Conservation (phyloP, 352 stramenopile genomes). For the Phytophthora cactorum region DNA sequence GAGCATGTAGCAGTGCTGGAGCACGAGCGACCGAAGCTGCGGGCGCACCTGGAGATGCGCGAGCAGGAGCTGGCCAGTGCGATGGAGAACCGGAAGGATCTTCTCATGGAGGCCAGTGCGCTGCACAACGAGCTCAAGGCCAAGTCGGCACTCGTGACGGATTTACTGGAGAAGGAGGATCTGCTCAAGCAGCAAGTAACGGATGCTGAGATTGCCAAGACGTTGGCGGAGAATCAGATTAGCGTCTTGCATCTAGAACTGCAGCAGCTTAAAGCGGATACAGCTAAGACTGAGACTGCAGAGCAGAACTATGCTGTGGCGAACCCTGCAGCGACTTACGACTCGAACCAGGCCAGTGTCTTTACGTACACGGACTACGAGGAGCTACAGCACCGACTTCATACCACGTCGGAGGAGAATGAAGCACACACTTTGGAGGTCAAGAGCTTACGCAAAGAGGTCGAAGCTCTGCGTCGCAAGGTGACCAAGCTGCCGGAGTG, state of each 20-base stretch:
- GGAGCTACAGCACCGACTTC: constrained; percentile 54
- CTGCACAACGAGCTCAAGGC: constrained; percentile 63
- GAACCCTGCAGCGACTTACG: constrained; percentile 62
- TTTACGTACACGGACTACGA: constrained; percentile 66
- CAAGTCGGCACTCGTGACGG: constrained; percentile 63
- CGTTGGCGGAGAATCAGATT: constrained; percentile 46
- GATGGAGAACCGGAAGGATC: constrained; percentile 49
- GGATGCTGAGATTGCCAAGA: constrained; percentile 37
- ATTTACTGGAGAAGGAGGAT: constrained; percentile 63
- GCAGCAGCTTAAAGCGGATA: constrained; percentile 11
- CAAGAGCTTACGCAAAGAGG: constrained; percentile 66
- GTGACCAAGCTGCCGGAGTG: constrained; percentile 45
- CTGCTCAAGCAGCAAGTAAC: constrained; percentile 42
- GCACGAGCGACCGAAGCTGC: constrained; percentile 54
- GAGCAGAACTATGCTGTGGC: constrained; percentile 32
- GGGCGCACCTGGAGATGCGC: constrained; percentile 40
- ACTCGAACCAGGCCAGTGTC: constrained; percentile 60
- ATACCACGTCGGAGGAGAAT: constrained; percentile 50
- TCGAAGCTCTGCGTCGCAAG: constrained; percentile 54
- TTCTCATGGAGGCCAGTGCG: constrained; percentile 57
- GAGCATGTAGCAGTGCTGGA: constrained; percentile 65
- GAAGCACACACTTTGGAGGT: constrained; percentile 48
- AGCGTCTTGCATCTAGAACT: constrained; percentile 37
- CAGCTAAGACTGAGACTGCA: constrained; percentile 15
- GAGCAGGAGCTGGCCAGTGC: constrained; percentile 51